These are phyloP conservation scores for Diaporthe vaccinii DNA, from an alignment of 2,329 filamentous ascomycete genomes.

Conservation along the genomic window DNA sequence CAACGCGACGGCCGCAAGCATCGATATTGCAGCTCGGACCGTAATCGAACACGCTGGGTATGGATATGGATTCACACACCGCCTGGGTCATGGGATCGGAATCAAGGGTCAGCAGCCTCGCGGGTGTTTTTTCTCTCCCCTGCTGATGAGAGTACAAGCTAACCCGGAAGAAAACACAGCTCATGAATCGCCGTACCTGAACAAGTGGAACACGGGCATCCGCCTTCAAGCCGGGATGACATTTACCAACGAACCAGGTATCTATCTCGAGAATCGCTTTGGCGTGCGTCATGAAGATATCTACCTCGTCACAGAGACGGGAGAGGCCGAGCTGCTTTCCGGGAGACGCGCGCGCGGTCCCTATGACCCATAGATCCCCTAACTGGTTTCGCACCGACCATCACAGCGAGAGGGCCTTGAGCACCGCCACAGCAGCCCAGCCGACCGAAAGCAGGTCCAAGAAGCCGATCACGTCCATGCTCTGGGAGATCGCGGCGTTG, in stretches of 20 bases:
- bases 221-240: constrained; percentile 69
- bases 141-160: background rate
- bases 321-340: constrained; percentile 67
- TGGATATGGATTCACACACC: constrained; percentile 70
- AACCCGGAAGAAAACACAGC: constrained; percentile 50
- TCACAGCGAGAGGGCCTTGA: constrained; percentile 43
- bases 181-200: constrained; percentile 74
- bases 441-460: constrained; percentile 42
- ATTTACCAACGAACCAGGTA: constrained; percentile 74
- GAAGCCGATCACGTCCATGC: constrained; percentile 43
- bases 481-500: constrained; percentile 49
- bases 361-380: constrained; percentile 61
- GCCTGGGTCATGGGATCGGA: constrained; percentile 74
- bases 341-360: constrained; percentile 64
- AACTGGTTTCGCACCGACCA: background rate
- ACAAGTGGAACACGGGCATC: constrained; percentile 68
- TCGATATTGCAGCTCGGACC: constrained; percentile 71
- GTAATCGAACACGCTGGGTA: constrained; percentile 72
- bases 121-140: background rate
- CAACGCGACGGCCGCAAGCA: constrained; percentile 68
- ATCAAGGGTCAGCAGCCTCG: constrained; percentile 63
- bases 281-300: constrained; percentile 75
- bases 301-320: constrained; percentile 67
- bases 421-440: constrained; percentile 45
- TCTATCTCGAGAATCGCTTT: constrained; percentile 72